These are phyloP conservation scores for Phytophthora foliorum DNA, from an alignment of 352 stramenopile species.

Conservation along the genomic window DNA sequence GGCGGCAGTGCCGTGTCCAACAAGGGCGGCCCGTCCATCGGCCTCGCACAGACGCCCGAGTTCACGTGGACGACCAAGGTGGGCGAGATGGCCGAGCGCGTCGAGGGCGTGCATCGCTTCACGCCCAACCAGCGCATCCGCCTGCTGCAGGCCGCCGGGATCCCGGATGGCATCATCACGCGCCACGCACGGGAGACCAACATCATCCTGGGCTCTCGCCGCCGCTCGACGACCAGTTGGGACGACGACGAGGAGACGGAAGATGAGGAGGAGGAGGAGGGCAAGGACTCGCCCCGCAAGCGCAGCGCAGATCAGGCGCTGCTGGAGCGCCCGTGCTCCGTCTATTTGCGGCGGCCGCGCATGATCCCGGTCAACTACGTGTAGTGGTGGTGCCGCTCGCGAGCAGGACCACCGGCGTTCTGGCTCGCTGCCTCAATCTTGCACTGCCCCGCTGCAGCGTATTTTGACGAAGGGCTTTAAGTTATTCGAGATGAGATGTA, in stretches of 20 bases:
- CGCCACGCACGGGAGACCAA: conserved; percentile 71
- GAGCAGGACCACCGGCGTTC: conserved; percentile 3
- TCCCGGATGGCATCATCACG: conserved; percentile 74
- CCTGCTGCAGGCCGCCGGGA: conserved; percentile 60
- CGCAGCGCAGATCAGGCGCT: conserved; percentile 53
- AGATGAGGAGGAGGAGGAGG: conserved; percentile 19
- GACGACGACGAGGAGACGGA: conserved; percentile 26
- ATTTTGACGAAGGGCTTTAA: conserved; percentile 35
- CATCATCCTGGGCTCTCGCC: conserved; percentile 72
- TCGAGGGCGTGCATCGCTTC: conserved; percentile 74
- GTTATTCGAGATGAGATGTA: conserved; percentile 35
- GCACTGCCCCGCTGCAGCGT: not conserved
- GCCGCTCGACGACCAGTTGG: conserved; percentile 40
- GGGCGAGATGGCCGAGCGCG: conserved; percentile 72
- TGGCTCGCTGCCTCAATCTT: conserved; percentile 20
- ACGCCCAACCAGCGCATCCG: conserved; percentile 65
- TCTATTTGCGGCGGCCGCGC: conserved; percentile 59
- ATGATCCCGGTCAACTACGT: conserved; percentile 81
- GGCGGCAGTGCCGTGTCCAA: conserved; percentile 66
- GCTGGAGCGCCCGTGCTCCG: conserved; percentile 56
- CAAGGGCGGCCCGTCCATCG: conserved; percentile 69
- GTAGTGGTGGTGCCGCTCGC: conserved; percentile 19
- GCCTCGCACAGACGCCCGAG: conserved; percentile 59
- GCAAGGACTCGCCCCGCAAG: conserved; percentile 38
- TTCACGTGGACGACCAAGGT: conserved; percentile 79